phyloP scores from a whole-genome alignment of 768 basidiomycete genomes.

The Podaxis carcinomalis region DNA sequence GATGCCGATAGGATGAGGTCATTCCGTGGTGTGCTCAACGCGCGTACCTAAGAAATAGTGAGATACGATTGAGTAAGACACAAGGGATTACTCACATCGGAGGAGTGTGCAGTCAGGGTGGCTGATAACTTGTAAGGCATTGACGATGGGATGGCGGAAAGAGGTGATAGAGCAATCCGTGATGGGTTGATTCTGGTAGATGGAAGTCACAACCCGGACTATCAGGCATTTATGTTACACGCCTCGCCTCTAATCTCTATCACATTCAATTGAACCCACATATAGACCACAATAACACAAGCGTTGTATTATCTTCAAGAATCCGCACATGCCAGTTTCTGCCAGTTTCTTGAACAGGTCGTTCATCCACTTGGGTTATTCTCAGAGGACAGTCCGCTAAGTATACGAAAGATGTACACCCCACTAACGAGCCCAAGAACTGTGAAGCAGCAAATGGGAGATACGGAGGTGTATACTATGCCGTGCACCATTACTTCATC shows the following conservation, averaged over 20 bases:
- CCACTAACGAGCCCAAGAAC: constrained; percentile 77
- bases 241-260: background rate
- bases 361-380: too few relatives aligned
- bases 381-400: too few relatives aligned
- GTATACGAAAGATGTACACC: constrained; percentile 61
- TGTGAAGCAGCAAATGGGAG: constrained; percentile 61
- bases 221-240: background rate
- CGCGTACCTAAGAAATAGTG: constrained; percentile 63
- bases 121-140: constrained; percentile 32
- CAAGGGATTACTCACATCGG: constrained; percentile 21
- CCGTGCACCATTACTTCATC: constrained; percentile 87
- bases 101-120: constrained; percentile 25
- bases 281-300: too few relatives aligned
- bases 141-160: background rate
- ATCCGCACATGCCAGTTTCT: too few relatives aligned
- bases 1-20: constrained; percentile 85
- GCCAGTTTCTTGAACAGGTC: too few relatives aligned
- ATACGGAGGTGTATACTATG: constrained; percentile 89
- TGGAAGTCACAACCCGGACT: background rate
- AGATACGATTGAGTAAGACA: constrained; percentile 7
- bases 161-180: constrained; percentile 1
- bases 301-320: too few relatives aligned
- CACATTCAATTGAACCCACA: too few relatives aligned
- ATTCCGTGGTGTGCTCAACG: constrained; percentile 70
- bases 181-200: background rate